Percentiles rank a stretch among this genome's conserved stretches.
These are phyloP conservation scores for Talaromyces pinophilus DNA, from an alignment of 2,329 filamentous ascomycete genomes.

Conservation along the genomic window DNA sequence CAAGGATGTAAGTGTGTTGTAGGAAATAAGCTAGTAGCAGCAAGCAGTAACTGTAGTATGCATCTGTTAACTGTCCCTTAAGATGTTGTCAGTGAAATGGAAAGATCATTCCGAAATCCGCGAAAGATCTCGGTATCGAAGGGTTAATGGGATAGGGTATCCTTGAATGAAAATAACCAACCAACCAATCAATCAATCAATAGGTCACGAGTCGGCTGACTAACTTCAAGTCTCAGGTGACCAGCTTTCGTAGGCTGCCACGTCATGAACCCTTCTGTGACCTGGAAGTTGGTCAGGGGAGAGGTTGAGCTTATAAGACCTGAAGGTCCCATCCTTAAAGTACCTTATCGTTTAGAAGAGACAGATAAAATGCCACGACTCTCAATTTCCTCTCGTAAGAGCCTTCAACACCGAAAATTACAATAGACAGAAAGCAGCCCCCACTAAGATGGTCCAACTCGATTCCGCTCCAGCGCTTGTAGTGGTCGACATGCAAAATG, in stretches of 20 bases:
- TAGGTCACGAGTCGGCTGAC: neutral
- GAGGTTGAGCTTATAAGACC: slow-evolving; percentile 8
- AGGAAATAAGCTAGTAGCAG: too few species aligned
- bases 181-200: neutral
- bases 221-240: neutral
- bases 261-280: too few species aligned
- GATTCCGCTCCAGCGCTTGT: slow-evolving; percentile 17
- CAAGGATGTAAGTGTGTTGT: too few species aligned
- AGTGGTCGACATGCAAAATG: slow-evolving; percentile 19
- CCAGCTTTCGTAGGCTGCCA: neutral
- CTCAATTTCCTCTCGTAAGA: neutral
- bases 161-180: slow-evolving; percentile 2
- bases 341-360: neutral
- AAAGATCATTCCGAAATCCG: too few species aligned
- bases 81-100: too few species aligned
- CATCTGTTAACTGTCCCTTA: too few species aligned
- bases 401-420: slow-evolving; percentile 8
- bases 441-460: slow-evolving; percentile 18
- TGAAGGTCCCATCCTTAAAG: neutral
- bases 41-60: too few species aligned
- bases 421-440: slow-evolving; percentile 2
- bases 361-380: neutral
- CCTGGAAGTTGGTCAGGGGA: slow-evolving; percentile 3
- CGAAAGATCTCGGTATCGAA: too few species aligned
- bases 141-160: neutral